phyloP scores from a whole-genome alignment of 345 rosid species.

The Geranium brycei region DNA sequence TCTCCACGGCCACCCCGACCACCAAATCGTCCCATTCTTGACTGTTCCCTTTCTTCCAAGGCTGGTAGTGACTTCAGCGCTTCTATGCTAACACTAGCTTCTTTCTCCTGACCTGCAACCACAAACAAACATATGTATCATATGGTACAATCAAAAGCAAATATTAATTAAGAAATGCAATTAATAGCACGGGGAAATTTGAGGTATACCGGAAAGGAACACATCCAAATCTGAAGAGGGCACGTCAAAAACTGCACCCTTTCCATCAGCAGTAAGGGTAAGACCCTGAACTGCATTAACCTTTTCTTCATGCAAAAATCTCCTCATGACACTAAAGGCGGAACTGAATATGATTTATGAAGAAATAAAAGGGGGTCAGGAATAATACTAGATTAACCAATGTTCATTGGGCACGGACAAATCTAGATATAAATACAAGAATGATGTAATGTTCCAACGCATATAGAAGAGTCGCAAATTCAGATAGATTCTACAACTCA shows the following conservation, averaged over 20 bases:
- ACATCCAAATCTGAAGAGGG: conserved; percentile 42
- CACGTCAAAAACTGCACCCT: conserved; percentile 91
- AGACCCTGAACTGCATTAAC: conserved; percentile 63
- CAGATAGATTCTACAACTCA: too few species aligned
- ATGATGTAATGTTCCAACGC: too few species aligned
- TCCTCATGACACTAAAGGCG: conserved; percentile 52
- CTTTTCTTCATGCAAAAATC: conserved; percentile 82
- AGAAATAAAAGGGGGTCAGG: not conserved
- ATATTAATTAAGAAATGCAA: not conserved
- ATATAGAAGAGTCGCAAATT: too few species aligned
- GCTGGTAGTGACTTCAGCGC: conserved; percentile 54
- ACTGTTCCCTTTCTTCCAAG: conserved; percentile 47
- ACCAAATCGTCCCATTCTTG: conserved; percentile 40
- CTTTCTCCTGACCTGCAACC: conserved; percentile 46
- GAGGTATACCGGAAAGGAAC: conserved; percentile 41
- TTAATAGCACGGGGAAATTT: not conserved
- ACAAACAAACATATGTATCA: not conserved
- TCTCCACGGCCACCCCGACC: conserved; percentile 18
- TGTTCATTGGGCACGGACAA: too few species aligned
- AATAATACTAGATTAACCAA: too few species aligned
- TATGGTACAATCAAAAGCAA: too few species aligned
- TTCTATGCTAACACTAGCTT: conserved; percentile 50
- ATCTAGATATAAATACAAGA: too few species aligned
- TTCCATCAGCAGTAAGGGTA: conserved; percentile 62
- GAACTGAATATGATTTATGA: conserved; percentile 23